Conservation (phyloP, 768 basidiomycete genomes). For the Tulasnella sp. region DNA sequence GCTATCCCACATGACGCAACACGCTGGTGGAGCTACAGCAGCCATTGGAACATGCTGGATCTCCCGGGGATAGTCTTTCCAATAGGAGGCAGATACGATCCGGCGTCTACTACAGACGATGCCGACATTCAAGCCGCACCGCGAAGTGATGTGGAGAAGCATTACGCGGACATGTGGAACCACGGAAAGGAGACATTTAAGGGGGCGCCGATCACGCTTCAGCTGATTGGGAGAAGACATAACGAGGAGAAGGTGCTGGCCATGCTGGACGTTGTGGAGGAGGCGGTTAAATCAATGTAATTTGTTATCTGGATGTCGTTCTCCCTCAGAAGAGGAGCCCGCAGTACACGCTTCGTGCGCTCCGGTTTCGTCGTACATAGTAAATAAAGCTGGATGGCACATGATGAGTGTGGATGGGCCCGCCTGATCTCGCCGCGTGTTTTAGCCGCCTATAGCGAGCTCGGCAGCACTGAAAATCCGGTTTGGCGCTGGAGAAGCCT, state of each 20-base stretch:
- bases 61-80: constrained; percentile 40
- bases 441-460: too few relatives aligned
- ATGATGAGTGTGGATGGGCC: too few relatives aligned
- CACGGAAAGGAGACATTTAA: constrained; percentile 31
- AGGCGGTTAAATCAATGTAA: constrained; percentile 16
- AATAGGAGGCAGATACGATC: constrained; percentile 23
- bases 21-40: constrained; percentile 41
- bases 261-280: constrained; percentile 34
- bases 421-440: too few relatives aligned
- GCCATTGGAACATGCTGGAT: constrained; percentile 44
- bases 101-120: constrained; percentile 17
- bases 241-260: constrained; percentile 41
- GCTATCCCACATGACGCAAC: constrained; percentile 40
- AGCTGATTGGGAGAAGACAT: constrained; percentile 40
- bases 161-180: constrained; percentile 31
- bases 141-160: constrained; percentile 31
- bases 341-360: not conserved
- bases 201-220: constrained; percentile 36
- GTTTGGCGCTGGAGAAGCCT: too few relatives aligned
- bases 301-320: too few relatives aligned
- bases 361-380: not conserved
- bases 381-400: too few relatives aligned
- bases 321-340: not conserved
- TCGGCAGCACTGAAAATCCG: too few relatives aligned
- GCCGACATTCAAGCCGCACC: constrained; percentile 18